A percentile compares a stretch with the other conserved stretches of the same genome.
Conservation (phyloP, 106 monocot species). For the Posidonia australis region DNA sequence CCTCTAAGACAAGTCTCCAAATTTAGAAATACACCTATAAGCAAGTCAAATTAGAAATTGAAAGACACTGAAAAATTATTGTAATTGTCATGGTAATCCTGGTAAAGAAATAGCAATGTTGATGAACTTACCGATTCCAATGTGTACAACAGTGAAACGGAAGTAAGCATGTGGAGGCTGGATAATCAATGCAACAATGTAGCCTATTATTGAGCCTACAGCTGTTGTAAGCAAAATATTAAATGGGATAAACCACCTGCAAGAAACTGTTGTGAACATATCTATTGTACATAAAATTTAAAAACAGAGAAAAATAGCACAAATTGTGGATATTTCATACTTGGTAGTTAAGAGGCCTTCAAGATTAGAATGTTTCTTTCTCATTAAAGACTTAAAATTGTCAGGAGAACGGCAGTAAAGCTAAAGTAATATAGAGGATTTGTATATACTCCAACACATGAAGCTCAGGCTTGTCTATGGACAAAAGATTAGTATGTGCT, state of each 20-base stretch:
- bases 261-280: background rate
- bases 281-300: background rate
- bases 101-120: too few relatives aligned
- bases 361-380: too few relatives aligned
- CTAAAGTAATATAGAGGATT: too few relatives aligned
- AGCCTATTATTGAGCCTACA: conserved; percentile 68
- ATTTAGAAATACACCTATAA: too few relatives aligned
- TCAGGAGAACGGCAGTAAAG: too few relatives aligned
- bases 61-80: too few relatives aligned
- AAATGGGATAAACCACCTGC: conserved; percentile 92
- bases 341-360: background rate
- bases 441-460: too few relatives aligned
- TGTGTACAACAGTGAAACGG: conserved; percentile 81
- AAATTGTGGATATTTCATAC: background rate
- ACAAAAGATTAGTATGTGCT: background rate
- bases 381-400: too few relatives aligned
- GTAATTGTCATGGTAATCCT: too few relatives aligned
- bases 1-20: too few relatives aligned
- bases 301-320: background rate
- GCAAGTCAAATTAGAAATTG: too few relatives aligned
- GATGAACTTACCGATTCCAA: conserved; percentile 64
- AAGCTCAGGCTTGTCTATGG: too few relatives aligned
- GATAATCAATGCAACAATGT: conserved; percentile 63
- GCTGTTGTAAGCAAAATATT: conserved; percentile 56
- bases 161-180: conserved; percentile 86